Conservation (phyloP, 768 basidiomycete species). For the Russula sp. region DNA sequence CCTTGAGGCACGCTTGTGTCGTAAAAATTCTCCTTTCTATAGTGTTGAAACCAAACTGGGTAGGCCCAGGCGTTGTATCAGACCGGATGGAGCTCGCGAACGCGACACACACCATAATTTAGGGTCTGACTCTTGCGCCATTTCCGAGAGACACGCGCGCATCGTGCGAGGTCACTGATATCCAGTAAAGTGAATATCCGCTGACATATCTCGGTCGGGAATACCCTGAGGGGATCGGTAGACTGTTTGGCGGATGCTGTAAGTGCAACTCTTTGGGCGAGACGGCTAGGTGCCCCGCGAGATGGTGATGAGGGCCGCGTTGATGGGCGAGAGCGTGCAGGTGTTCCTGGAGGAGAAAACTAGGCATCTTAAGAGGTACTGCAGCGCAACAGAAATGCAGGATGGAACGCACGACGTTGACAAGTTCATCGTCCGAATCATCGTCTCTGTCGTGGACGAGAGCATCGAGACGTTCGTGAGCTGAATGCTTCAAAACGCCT, state of each 20-base stretch:
- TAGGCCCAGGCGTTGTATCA: neutral
- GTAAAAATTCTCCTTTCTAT: constrained; percentile 82
- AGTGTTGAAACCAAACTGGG: constrained; percentile 92
- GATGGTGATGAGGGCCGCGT: constrained; percentile 50
- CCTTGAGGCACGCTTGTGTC: constrained; percentile 73
- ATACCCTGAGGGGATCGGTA: constrained; percentile 60
- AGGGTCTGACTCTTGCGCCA: constrained; percentile 88
- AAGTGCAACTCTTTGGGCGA: constrained; percentile 48
- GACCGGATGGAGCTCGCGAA: neutral
- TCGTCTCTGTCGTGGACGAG: constrained; percentile 47
- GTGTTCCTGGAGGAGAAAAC: constrained; percentile 69
- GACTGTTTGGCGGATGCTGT: constrained; percentile 36
- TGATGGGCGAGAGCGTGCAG: constrained; percentile 48
- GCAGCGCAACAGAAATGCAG: neutral
- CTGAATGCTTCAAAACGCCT: constrained; percentile 61
- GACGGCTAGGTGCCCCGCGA: constrained; percentile 45
- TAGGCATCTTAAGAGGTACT: constrained; percentile 33
- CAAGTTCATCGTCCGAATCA: constrained; percentile 65
- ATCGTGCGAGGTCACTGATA: constrained; percentile 66
- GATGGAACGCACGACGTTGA: constrained; percentile 59
- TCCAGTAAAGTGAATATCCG: constrained; percentile 65
- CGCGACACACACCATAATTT: constrained; percentile 68
- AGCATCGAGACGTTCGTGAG: constrained; percentile 38
- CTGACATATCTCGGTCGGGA: constrained; percentile 83
- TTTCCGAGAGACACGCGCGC: constrained; percentile 77